Base-by-base conservation (phyloP, 1,284 basidiomycete genomes). In the Mycena citricolor region DNA sequence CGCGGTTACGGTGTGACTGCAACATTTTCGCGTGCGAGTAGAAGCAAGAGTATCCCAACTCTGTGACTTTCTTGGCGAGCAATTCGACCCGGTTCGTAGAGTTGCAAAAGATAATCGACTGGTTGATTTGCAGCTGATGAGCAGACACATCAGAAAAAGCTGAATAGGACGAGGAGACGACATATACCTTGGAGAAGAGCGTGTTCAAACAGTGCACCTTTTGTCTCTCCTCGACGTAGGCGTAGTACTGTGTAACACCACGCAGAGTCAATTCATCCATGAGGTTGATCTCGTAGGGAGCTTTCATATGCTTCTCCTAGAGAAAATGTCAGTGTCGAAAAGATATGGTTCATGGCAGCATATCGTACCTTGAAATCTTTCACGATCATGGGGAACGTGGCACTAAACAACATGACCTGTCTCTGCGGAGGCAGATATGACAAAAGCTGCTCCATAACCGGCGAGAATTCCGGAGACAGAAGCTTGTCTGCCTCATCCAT, bases 21-120 rank as follows among this genome's bases (percentile, higher is more conserved):
- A 97, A 85, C 97, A 99, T 99, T 74, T 97, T 97, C 42, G 95
- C 97, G 65, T 99, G 95, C 44, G 95, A 98, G 78, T 97, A 99
- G 81, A 99, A 99, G 76, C 97, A 99, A 38, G 94, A 98, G 70
- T 99, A 99, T 57, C 97, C 97, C 42, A 98, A 86, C 61, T 99
- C 95, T 14, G 95, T 99, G 57, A 99, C 93, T 72, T 99, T 99
- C 74, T 98, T 97, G 53, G 97, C 97, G 51, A 99, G 80, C 35
- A 99, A 85, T 70, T 99, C 95, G 70, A 99, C 95, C 53, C 95
- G 94, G 74, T 97, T 97, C 59, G 95, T 99, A 51, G 94, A 54
- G 40, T 54, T 54, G 45, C 52, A 54, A 43, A 54, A 54, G 35
- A 54, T 54, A 35, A 54, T 54, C 22, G 52, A 54, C 36, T 54